phyloP scores from a whole-genome alignment of 208 protist species.

The Trypanosomatidae sp. region DNA sequence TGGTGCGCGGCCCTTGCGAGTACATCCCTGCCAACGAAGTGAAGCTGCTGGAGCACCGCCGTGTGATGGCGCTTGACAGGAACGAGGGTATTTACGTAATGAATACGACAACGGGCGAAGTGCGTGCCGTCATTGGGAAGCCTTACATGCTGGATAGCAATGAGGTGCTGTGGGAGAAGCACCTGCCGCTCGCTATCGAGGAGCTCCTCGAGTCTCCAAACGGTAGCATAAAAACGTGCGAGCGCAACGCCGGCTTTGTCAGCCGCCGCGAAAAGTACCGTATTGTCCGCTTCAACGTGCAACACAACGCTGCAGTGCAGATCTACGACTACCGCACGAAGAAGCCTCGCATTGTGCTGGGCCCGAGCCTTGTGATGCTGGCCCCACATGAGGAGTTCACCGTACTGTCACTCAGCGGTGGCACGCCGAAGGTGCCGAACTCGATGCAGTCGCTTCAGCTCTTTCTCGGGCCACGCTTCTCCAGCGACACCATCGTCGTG shows the following conservation, averaged over 20 bases:
- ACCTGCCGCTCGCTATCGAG: conserved; percentile 89
- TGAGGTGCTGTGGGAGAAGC: conserved; percentile 96
- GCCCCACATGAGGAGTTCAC: conserved; percentile 97
- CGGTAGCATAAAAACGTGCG: conserved; percentile 35
- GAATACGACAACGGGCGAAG: conserved; percentile 88
- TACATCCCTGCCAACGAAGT: conserved; percentile 92
- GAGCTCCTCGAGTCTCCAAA: conserved; percentile 78
- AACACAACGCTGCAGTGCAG: conserved; percentile 96
- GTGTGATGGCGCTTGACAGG: conserved; percentile 94
- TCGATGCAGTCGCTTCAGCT: conserved; percentile 92
- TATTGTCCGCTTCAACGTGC: conserved; percentile 94
- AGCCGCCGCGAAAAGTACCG: conserved; percentile 58
- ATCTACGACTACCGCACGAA: conserved; percentile 95
- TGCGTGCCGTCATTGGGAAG: conserved; percentile 86
- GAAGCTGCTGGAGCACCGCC: conserved; percentile 88
- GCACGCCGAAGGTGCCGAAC: conserved; percentile 93
- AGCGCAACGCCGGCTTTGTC: conserved; percentile 30
- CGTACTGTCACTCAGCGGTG: conserved; percentile 91
- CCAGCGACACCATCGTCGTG: conserved; percentile 93
- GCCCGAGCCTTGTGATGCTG: conserved; percentile 95
- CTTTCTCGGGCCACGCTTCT: conserved; percentile 95
- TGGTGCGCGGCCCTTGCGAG: conserved; percentile 93
- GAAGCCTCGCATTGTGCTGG: conserved; percentile 89
- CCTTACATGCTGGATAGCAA: conserved; percentile 94
- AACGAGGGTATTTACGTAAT: conserved; percentile 98